Percentiles rank a stretch among this genome's conserved stretches.
Evolutionary conservation across 768 basidiomycete genomes (phyloP).

Genomic region (Clavulina sp.): DNA sequence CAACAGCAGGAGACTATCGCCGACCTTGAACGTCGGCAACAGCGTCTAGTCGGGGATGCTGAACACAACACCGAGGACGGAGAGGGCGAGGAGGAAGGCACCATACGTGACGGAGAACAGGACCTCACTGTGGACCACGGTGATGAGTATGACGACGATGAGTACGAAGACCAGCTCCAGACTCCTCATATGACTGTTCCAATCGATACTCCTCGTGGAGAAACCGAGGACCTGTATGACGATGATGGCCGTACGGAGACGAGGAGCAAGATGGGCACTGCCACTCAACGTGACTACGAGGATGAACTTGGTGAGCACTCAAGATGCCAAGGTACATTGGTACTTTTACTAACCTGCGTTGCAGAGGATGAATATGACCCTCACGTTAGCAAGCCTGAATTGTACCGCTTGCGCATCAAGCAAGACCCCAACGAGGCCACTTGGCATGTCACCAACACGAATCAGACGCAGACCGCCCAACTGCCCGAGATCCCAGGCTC

Average conservation of each 20-base stretch:
- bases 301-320: conserved; percentile 7
- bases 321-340: neutral
- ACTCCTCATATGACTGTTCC: neutral
- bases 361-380: neutral
- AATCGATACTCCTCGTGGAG: conserved; percentile 14
- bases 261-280: conserved; percentile 21
- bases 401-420: conserved; percentile 9
- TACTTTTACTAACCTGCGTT: neutral
- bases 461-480: neutral
- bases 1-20: neutral
- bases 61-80: neutral
- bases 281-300: conserved; percentile 14
- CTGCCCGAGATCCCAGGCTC: conserved; percentile 9
- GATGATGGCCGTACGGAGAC: conserved; percentile 14
- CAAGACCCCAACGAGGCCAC: neutral
- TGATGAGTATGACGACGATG: conserved; percentile 6
- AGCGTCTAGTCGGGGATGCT: too few species aligned
- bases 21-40: neutral
- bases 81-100: neutral
- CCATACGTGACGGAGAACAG: neutral
- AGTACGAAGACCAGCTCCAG: conserved; percentile 2
- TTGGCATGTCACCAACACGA: neutral
- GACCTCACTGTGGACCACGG: neutral
- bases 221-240: conserved; percentile 19
- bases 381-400: conserved; percentile 4